These are phyloP conservation scores for Pholiota adiposa DNA, from an alignment of 1,284 basidiomycete genomes.

Conservation along the genomic window DNA sequence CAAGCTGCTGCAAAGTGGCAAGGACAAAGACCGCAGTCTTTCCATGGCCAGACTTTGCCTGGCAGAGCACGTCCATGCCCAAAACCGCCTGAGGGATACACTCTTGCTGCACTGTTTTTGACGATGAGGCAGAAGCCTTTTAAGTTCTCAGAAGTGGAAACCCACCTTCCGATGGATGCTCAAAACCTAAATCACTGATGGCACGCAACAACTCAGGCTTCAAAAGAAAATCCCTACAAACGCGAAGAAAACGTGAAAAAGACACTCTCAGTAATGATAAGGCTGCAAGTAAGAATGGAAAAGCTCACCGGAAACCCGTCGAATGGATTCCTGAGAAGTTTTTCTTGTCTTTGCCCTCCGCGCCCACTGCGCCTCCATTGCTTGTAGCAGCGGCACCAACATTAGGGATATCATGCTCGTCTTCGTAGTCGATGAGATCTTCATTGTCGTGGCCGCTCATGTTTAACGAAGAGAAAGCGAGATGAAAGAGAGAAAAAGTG, in stretches of 20 bases:
- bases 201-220: slow-evolving; percentile 97
- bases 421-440: slow-evolving; percentile 92
- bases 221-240: slow-evolving; percentile 88
- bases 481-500: slow-evolving; percentile 14
- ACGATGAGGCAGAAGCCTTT: neutral
- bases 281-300: neutral
- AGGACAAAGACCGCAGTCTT: slow-evolving; percentile 99
- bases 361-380: slow-evolving; percentile 57
- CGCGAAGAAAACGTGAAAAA: slow-evolving; percentile 7
- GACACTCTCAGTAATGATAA: neutral
- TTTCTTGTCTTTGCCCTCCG: slow-evolving; percentile 90
- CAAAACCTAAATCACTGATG: slow-evolving; percentile 98
- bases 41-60: slow-evolving; percentile 99
- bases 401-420: slow-evolving; percentile 86
- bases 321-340: slow-evolving; percentile 98
- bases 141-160: slow-evolving; percentile 10
- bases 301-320: slow-evolving; percentile 85
- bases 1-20: slow-evolving; percentile 97
- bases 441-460: slow-evolving; percentile 84
- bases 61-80: slow-evolving; percentile 99
- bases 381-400: slow-evolving; percentile 53
- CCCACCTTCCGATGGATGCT: slow-evolving; percentile 98
- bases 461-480: slow-evolving; percentile 31
- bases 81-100: slow-evolving; percentile 99
- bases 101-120: slow-evolving; percentile 91